Conservation (phyloP, 345 rosid species). For the Hibiscus syriacus region DNA sequence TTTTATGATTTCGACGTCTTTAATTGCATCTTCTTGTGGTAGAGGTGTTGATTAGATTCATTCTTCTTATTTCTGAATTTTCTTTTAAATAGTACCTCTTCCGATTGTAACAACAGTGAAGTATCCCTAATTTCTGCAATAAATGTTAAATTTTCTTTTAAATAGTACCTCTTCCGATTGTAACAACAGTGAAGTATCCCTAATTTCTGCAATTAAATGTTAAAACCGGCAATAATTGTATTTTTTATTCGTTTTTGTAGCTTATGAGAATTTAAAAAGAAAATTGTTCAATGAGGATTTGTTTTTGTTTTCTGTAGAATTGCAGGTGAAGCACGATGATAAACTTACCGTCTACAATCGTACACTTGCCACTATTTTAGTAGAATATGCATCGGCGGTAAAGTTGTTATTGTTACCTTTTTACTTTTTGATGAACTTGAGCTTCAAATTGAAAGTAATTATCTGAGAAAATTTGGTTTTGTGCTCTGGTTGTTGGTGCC, state of each 20-base stretch:
- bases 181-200: too few relatives aligned
- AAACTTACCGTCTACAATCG: conserved; percentile 51
- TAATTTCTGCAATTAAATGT: too few relatives aligned
- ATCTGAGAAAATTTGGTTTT: neutral
- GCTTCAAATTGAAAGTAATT: neutral
- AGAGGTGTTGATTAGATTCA: too few relatives aligned
- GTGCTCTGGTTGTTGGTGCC: neutral
- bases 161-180: too few relatives aligned
- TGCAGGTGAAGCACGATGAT: conserved; percentile 37
- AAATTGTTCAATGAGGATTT: neutral
- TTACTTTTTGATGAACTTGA: neutral
- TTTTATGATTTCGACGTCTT: conserved; percentile 22
- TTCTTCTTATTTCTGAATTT: too few relatives aligned
- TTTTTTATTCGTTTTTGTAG: neutral
- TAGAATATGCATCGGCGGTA: conserved; percentile 94
- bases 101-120: too few relatives aligned
- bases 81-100: too few relatives aligned
- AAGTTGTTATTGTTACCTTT: conserved; percentile 13
- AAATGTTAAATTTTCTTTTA: too few relatives aligned
- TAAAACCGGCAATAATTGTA: neutral
- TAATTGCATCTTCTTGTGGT: conserved; percentile 25
- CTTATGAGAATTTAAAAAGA: neutral
- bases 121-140: too few relatives aligned
- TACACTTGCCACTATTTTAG: conserved; percentile 66
- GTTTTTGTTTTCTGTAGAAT: conserved; percentile 29